Evolutionary conservation across 345 rosid species (phyloP).

Genomic region (Hypericum androsaemum): DNA sequence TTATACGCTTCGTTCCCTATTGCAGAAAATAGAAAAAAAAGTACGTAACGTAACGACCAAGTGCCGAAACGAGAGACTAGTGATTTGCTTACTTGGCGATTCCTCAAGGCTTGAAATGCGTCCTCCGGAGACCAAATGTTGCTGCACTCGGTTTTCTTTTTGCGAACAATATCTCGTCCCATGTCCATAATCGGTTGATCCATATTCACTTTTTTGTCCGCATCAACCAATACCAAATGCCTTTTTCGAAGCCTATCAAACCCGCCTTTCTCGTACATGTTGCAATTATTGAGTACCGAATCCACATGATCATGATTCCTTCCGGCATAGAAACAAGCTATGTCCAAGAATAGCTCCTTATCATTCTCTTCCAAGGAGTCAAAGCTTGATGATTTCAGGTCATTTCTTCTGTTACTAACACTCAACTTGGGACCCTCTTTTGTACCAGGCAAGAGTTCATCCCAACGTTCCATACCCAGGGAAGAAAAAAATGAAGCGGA

Average conservation of each 20-base stretch:
- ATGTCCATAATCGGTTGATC: slow-evolving; percentile 8
- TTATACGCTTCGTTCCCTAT: too few relatives aligned
- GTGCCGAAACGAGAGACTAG: too few relatives aligned
- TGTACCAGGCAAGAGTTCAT: too few relatives aligned
- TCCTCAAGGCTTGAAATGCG: background rate
- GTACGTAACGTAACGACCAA: too few relatives aligned
- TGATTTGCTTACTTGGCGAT: background rate
- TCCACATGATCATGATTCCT: background rate
- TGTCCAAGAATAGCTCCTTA: slow-evolving; percentile 8
- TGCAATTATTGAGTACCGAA: background rate
- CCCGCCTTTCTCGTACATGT: background rate
- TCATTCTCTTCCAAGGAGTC: slow-evolving; percentile 4
- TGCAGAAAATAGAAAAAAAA: too few relatives aligned
- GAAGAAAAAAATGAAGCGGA: too few relatives aligned
- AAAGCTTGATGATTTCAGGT: slow-evolving; percentile 7
- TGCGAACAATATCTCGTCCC: slow-evolving; percentile 1
- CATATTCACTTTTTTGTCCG: background rate
- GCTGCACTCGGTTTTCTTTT: background rate
- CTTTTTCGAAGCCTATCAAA: background rate
- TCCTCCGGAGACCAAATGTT: background rate
- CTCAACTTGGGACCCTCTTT: background rate
- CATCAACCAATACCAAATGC: background rate
- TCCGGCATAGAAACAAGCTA: slow-evolving; percentile 11
- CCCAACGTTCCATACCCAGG: too few relatives aligned
- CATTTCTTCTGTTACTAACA: too few relatives aligned